Evolutionary conservation across 78 protist species (phyloP).

Genomic region (Guillardia theta): DNA sequence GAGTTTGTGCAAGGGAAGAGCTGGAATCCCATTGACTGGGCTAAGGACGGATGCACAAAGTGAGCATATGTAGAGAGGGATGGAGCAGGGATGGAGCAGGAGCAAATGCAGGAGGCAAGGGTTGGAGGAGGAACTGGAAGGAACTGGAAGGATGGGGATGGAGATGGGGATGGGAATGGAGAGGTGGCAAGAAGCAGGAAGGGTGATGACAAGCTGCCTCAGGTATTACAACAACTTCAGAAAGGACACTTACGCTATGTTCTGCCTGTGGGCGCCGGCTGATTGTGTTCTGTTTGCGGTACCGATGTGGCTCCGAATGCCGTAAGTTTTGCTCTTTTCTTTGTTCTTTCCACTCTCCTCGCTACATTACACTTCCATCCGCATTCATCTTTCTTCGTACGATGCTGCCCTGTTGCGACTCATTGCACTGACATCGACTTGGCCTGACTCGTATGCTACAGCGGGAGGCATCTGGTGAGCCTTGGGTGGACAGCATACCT

Average conservation of each 20-base stretch:
- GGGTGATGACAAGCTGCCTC: too few species aligned
- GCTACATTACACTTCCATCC: background rate
- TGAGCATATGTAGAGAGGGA: background rate
- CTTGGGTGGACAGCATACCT: constrained; percentile 22
- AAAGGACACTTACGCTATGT: constrained; percentile 17
- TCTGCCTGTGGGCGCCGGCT: constrained; percentile 22
- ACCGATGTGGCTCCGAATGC: constrained; percentile 32
- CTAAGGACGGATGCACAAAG: background rate
- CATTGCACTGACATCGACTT: background rate
- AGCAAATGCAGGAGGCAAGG: background rate
- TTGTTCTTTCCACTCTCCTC: background rate
- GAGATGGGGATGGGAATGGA: background rate
- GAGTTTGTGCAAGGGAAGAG: constrained; percentile 6
- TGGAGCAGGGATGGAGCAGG: too few species aligned
- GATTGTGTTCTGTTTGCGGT: background rate
- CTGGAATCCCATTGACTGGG: constrained; percentile 31
- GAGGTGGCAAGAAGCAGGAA: background rate
- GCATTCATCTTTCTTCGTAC: background rate
- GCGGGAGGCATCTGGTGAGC: background rate
- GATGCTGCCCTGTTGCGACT: background rate
- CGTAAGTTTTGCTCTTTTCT: background rate
- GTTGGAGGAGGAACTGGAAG: background rate
- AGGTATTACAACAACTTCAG: background rate
- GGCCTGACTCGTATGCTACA: background rate
- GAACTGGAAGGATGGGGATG: background rate